Conservation (phyloP, 805 yeast genomes). For the Lachancea kluyveri region DNA sequence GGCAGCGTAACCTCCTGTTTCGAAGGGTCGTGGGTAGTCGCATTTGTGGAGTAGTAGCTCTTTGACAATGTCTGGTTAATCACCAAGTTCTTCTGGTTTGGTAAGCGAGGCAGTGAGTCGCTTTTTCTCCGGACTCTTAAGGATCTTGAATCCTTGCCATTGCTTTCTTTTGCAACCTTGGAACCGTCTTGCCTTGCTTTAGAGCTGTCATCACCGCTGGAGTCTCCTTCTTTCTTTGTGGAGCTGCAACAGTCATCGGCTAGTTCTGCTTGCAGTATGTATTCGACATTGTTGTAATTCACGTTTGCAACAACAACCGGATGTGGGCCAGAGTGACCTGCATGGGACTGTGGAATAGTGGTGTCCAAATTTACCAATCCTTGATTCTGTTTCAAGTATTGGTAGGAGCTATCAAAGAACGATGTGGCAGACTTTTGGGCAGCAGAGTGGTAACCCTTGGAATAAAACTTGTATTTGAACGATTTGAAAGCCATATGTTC, state of each 20-base stretch:
- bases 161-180: too few species aligned
- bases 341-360: conserved; percentile 15
- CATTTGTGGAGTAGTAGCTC: conserved; percentile 16
- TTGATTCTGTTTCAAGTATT: conserved; percentile 33
- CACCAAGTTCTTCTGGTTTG: conserved; percentile 12
- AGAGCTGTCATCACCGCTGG: not conserved
- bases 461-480: conserved; percentile 33
- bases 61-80: conserved; percentile 15
- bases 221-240: not conserved
- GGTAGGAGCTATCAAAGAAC: conserved; percentile 37
- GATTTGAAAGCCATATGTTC: conserved; percentile 37
- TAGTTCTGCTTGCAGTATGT: conserved; percentile 14
- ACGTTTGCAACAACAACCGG: conserved; percentile 33
- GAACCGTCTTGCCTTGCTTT: conserved; percentile 1
- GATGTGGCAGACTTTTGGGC: conserved; percentile 29
- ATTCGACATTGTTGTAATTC: conserved; percentile 27
- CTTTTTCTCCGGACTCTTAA: not conserved
- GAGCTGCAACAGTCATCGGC: conserved; percentile 3
- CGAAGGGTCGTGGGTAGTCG: conserved; percentile 2
- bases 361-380: conserved; percentile 27
- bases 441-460: conserved; percentile 34
- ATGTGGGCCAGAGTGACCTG: conserved; percentile 27
- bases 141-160: too few species aligned
- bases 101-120: conserved; percentile 6
- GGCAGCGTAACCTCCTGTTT: conserved; percentile 2